A percentile compares a stretch with the other conserved stretches of the same genome.
These are phyloP conservation scores for Westerdykella ornata DNA, from an alignment of 2,329 filamentous ascomycete species.

Conservation along the genomic window DNA sequence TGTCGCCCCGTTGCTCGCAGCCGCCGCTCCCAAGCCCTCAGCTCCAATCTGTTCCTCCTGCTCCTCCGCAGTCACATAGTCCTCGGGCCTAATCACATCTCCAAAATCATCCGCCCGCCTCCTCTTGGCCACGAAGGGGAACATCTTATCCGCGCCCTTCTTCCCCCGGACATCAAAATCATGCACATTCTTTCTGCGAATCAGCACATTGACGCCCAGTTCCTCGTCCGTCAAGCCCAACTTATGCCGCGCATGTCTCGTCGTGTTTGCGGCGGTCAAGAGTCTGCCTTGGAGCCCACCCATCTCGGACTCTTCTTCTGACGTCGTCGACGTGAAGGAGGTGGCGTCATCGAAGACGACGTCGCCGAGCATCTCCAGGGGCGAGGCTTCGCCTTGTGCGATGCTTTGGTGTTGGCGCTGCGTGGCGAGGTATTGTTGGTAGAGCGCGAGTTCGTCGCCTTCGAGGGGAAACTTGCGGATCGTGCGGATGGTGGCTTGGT, in stretches of 20 bases:
- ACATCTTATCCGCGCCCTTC: constrained; percentile 86
- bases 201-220: constrained; percentile 80
- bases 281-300: constrained; percentile 72
- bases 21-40: constrained; percentile 45
- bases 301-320: constrained; percentile 73
- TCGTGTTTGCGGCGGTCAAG: constrained; percentile 76
- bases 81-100: constrained; percentile 86
- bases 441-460: constrained; percentile 68
- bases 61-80: constrained; percentile 77
- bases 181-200: constrained; percentile 83
- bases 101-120: constrained; percentile 86
- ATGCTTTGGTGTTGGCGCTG: constrained; percentile 82
- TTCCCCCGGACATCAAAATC: constrained; percentile 90
- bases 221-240: constrained; percentile 82
- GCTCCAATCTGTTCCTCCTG: constrained; percentile 73
- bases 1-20: constrained; percentile 43
- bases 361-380: constrained; percentile 64
- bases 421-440: constrained; percentile 88
- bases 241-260: constrained; percentile 73
- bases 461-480: constrained; percentile 58
- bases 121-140: constrained; percentile 74
- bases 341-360: constrained; percentile 70
- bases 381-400: constrained; percentile 57
- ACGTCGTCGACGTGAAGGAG: constrained; percentile 77
- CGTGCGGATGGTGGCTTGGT: constrained; percentile 23